Evolutionary conservation across 2,329 filamentous ascomycete genomes (phyloP), one percentile per base, ranked within the genome.

Genomic region (Talaromyces funiculosus): DNA sequence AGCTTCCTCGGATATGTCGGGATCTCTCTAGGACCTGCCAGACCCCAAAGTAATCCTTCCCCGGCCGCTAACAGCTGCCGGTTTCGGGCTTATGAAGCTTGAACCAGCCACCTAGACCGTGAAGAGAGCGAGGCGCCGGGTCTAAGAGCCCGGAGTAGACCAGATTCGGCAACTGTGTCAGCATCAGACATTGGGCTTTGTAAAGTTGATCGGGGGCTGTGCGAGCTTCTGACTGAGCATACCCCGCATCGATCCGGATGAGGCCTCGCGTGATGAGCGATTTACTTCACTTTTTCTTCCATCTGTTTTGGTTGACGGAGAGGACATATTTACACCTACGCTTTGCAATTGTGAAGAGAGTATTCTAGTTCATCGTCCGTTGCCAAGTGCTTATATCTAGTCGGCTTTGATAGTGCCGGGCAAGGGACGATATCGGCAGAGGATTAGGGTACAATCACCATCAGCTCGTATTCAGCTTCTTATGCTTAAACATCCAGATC

Each of bases 161-260:
- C 33, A 24, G n/a, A 38, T 42, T n/a, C 16, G 35, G 47, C 3
- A 51, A 35, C n/a, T 4, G 9, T 33, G 29, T 51, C 29, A 22
- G 47, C 29, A 35, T 51, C 47, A 51, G 29, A 51, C 29, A 33
- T 33, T 22, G 26, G 14, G 47, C 29, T 20, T 33, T 20, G 45
- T 31, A 42, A 55, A 55, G 53, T 55, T 33, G 40, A 55, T 51
- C 45, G 45, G 45, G 45, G 47, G 47, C 47, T 51, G 47, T 51
- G 47, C 35, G 29, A 51, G 47, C 29, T 51, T 51, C 47, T 54
- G 20, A 8, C 31, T 53, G 49, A 54, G 12, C 12, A 18, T 54
- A 54, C 53, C 53, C 53, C 53, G 53, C 53, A 55, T 55, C 53
- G 5, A 42, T 29, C n/a, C 20, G 37, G 26, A 38, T 18, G 6